Conservation (phyloP, 768 basidiomycete genomes). For the Phylloporus rhodoxanthus region DNA sequence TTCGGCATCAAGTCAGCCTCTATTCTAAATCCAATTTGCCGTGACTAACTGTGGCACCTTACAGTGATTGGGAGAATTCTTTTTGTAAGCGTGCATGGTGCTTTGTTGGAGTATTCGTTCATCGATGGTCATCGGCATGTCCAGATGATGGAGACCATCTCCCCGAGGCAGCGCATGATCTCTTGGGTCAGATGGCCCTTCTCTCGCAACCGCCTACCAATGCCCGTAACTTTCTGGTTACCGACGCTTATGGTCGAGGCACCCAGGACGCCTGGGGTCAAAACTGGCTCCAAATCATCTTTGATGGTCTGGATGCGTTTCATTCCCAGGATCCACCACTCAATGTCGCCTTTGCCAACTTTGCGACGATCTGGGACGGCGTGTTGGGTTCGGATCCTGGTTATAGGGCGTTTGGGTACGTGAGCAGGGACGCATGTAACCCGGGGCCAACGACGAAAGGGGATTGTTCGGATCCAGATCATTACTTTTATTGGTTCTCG, state of each 20-base stretch:
- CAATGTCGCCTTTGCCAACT: conserved; percentile 43
- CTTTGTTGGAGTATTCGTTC: background rate
- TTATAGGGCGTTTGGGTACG: conserved; percentile 44
- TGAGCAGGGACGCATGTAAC: conserved; percentile 35
- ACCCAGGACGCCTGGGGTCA: conserved; percentile 36
- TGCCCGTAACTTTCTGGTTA: conserved; percentile 44
- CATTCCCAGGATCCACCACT: conserved; percentile 27
- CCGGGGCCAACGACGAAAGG: conserved; percentile 31
- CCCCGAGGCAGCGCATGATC: conserved; percentile 37
- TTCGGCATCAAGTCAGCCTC: conserved; percentile 48
- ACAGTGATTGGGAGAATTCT: conserved; percentile 42
- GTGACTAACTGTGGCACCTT: conserved; percentile 2
- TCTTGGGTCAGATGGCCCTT: conserved; percentile 40
- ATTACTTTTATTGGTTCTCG: conserved; percentile 49
- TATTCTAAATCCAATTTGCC: background rate
- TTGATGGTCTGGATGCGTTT: conserved; percentile 35
- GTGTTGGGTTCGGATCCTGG: conserved; percentile 42
- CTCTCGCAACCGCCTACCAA: conserved; percentile 48
- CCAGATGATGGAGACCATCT: conserved; percentile 44
- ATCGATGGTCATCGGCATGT: background rate
- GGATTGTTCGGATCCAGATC: conserved; percentile 39
- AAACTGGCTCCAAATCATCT: conserved; percentile 43
- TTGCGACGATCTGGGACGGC: conserved; percentile 46
- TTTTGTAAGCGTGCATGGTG: conserved; percentile 26
- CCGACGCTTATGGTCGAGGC: conserved; percentile 49